Conservation (phyloP, 2,329 filamentous ascomycete genomes). For the Tolypocladium amazonense region DNA sequence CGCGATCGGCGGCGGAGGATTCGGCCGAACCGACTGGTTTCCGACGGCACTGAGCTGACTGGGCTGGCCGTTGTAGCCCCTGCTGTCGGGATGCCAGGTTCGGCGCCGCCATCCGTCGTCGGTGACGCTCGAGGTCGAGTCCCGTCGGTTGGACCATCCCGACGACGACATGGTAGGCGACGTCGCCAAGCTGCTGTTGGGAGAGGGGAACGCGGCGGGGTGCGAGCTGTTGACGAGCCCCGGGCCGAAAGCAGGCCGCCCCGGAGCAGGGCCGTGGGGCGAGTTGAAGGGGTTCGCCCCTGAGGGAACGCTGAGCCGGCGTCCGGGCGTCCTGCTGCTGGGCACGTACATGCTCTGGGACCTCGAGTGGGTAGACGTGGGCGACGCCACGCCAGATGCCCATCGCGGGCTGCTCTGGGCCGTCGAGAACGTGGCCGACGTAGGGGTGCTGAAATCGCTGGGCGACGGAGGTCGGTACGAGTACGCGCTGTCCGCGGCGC, state of each 20-base stretch:
- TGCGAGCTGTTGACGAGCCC: conserved; percentile 45
- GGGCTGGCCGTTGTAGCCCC: conserved; percentile 50
- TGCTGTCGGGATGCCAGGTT: conserved; percentile 82
- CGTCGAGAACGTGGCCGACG: conserved; percentile 71
- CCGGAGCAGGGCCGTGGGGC: conserved; percentile 43
- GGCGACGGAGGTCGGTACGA: conserved; percentile 56
- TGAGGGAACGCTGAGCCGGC: conserved; percentile 75
- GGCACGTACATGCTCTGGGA: conserved; percentile 60
- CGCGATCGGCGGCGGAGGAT: conserved; percentile 37
- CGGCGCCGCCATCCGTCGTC: conserved; percentile 74
- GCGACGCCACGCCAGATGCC: conserved; percentile 59
- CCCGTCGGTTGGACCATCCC: conserved; percentile 48
- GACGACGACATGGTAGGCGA: conserved; percentile 55
- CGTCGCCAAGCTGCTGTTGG: conserved; percentile 50
- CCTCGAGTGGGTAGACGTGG: conserved; percentile 56
- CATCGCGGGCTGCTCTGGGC: conserved; percentile 69
- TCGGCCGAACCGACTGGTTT: conserved; percentile 51
- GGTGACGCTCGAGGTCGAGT: conserved; percentile 48
- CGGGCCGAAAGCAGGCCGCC: conserved; percentile 44
- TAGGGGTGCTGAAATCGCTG: conserved; percentile 70
- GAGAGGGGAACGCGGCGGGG: conserved; percentile 40
- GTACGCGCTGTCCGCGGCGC: conserved; percentile 53
- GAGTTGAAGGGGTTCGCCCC: conserved; percentile 64
- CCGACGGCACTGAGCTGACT: conserved; percentile 70
- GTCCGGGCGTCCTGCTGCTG: conserved; percentile 54